These are phyloP conservation scores for Tolypocladium ovalisporum DNA, from an alignment of 2,329 filamentous ascomycete species.

Conservation along the genomic window DNA sequence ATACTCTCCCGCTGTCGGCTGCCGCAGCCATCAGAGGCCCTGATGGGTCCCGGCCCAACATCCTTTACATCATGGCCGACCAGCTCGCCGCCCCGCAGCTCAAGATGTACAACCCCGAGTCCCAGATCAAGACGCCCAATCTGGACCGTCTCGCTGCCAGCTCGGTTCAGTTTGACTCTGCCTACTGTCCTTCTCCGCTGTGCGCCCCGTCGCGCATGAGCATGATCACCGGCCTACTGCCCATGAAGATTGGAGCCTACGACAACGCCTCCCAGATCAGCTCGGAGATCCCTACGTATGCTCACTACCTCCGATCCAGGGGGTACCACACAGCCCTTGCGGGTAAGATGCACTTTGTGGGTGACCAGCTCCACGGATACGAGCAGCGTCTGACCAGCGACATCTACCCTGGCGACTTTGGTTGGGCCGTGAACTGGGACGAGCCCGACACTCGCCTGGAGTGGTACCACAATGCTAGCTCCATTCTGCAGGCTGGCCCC, in stretches of 20 bases:
- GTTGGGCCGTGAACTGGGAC: slow-evolving; percentile 95
- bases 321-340: slow-evolving; percentile 87
- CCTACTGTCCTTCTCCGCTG: slow-evolving; percentile 87
- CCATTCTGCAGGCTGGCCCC: slow-evolving; percentile 78
- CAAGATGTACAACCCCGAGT: slow-evolving; percentile 82
- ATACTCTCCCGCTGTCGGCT: slow-evolving; percentile 53
- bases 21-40: slow-evolving; percentile 14
- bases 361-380: slow-evolving; percentile 89
- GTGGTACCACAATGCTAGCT: slow-evolving; percentile 95
- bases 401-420: slow-evolving; percentile 90
- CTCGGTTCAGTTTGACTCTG: slow-evolving; percentile 84
- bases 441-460: slow-evolving; percentile 75
- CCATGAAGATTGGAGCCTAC: slow-evolving; percentile 83
- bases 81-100: slow-evolving; percentile 84
- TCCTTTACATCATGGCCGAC: slow-evolving; percentile 86
- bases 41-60: slow-evolving; percentile 25
- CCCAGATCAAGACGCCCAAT: slow-evolving; percentile 86
- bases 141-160: slow-evolving; percentile 71
- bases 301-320: slow-evolving; percentile 75
- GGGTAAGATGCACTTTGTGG: slow-evolving; percentile 96
- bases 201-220: slow-evolving; percentile 90
- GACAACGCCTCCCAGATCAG: slow-evolving; percentile 82
- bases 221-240: slow-evolving; percentile 85
- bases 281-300: slow-evolving; percentile 81
- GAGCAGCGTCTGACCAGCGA: slow-evolving; percentile 88